A percentile compares a stretch with the other conserved stretches of the same genome.
phyloP scores from a whole-genome alignment of 805 yeast genomes.

The Candida nanaspora region DNA sequence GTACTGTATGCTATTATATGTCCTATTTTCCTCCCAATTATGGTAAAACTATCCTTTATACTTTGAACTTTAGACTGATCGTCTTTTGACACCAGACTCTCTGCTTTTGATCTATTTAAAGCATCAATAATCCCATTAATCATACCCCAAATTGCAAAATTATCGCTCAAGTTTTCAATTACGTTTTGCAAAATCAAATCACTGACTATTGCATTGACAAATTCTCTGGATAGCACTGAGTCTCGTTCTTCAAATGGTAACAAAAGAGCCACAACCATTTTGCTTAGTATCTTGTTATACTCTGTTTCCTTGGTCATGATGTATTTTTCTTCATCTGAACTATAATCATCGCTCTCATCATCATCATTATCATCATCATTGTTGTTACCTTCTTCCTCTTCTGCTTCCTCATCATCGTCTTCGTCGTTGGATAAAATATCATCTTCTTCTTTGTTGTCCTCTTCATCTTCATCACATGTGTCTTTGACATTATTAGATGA shows the following conservation, averaged over 20 bases:
- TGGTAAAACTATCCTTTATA: constrained; percentile 7
- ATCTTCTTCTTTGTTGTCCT: not conserved
- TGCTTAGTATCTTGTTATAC: constrained; percentile 30
- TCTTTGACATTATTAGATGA: not conserved
- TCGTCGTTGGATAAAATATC: too few relatives aligned
- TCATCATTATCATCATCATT: not conserved
- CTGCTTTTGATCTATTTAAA: not conserved
- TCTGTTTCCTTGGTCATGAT: constrained; percentile 14
- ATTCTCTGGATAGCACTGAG: constrained; percentile 31
- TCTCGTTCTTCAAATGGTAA: constrained; percentile 34
- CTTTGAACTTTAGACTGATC: too few relatives aligned
- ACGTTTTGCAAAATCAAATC: constrained; percentile 35
- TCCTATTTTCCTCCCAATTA: constrained; percentile 10
- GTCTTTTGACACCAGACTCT: not conserved
- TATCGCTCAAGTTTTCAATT: constrained; percentile 39
- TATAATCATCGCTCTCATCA: not conserved
- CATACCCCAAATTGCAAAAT: constrained; percentile 40
- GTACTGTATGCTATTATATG: constrained; percentile 24
- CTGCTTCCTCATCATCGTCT: not conserved
- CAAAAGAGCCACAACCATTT: constrained; percentile 25
- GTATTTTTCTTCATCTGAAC: not conserved
- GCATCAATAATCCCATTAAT: not conserved
- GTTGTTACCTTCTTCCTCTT: not conserved
- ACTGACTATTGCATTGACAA: constrained; percentile 32
- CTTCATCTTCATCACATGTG: not conserved